Evolutionary conservation across 306 rosid species (phyloP), one percentile per base, ranked within the genome.

Genomic region (Medicago arabica): DNA sequence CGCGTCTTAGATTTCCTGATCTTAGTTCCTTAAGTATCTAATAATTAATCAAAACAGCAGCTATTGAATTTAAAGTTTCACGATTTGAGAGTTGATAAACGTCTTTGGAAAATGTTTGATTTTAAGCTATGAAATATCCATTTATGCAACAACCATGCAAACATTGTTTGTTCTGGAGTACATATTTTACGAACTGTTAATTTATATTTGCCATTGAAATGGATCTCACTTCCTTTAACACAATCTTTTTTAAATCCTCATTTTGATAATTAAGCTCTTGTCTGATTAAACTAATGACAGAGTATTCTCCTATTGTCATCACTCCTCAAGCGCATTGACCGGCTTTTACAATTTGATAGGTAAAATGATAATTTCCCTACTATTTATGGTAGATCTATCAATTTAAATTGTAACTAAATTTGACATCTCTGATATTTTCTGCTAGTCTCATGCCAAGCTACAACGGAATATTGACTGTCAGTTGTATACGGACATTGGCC

Each of bases 401-500:
- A 80, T 69, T 64, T 76, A 62, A 62, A 43, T 64, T 83, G 62
- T 66, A 66, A 63, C 73, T 71, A 71, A 58, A 69, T 71, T 81
- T 87, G 28, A 72, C 59, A 58, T 74, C 12, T 81, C 46, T 81
- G 77, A 71, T 73, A 87, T 78, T 71, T 55, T 87, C 69, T 79
- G 55, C 65, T 89, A 95, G 98, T 87, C 90, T 95, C 84, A 95
- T 95, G 97, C 97, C 97, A 51, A 92, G 97, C 83, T 87, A 92
- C 86, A 95, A 92, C 18, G 98, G 98, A 85, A 83, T 95, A 69
- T 85, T 95, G 89, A 87, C 98, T 2, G 78, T 92, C 55, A 90
- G 97, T 80, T 95, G 98, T 78, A 89, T 95, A 71, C 86, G 93
- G 78, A 89, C 97, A 75, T 80, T 95, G 89, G 81, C 97, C 38